Base-by-base conservation (phyloP, 768 basidiomycete genomes). In the Phlegmacium glaucopus region DNA sequence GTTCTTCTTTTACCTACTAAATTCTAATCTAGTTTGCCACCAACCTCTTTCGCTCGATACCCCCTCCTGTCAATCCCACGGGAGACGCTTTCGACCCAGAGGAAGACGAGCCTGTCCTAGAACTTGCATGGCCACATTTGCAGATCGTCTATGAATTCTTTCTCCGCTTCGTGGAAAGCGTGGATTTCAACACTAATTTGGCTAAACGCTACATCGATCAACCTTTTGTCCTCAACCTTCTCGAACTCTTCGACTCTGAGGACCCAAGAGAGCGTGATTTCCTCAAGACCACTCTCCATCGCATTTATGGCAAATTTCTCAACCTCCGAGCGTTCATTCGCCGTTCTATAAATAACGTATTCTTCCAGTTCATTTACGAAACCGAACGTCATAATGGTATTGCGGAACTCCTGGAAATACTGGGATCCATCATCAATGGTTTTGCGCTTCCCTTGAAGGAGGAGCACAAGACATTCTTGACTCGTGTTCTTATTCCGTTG, bases 101-200 rank as follows among this genome's bases (percentile, higher is more conserved):
- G 69, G 96, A 99, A 71, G 96, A 99, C 59, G 96, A 99, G 55
- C 96, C 96, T 6, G 96, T 99, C 2, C 79, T 99, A 50, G 96
- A 99, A 65, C 87, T 98, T 48, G 96, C 96, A 22, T 99, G 96
- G 96, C 96, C 96, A 34, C 96, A 99, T 67, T 79, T 99, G 47
- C 94, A 99, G 67, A 94, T 99, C 56, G 96, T 99, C 44, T 99
- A 99, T 72, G 96, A 99, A 69, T 97, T 99, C 70, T 99, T 99
- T 82, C 85, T 99, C 27, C 88, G 96, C 32, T 99, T 99, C 63
- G 90, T 99, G 50, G 96, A 99, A 69, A 90, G 85, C 57, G 90
- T 90, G 13, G 96, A 99, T 66, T 98, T 99, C 75, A 97, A 95
- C 77, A 94, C 92, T 53, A 96, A 96, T 66, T 71, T 94, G 52